Percentiles rank a stretch among this genome's conserved stretches.
phyloP scores from a whole-genome alignment of 1,284 basidiomycete genomes.

The Irpex sp. region DNA sequence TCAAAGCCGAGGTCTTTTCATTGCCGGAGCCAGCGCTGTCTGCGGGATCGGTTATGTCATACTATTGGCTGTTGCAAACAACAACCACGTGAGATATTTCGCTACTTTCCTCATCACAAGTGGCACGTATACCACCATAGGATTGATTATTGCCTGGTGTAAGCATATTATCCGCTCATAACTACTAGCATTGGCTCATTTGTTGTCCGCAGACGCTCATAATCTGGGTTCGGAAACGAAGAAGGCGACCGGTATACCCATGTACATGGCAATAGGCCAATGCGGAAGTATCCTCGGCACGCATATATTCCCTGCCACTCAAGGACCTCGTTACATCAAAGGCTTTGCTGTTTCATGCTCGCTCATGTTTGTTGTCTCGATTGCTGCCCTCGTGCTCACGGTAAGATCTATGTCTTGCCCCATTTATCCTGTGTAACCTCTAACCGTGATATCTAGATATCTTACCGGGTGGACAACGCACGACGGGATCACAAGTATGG shows the following conservation, averaged over 20 bases:
- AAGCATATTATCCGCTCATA: conserved; percentile 24
- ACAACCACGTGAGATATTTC: conserved; percentile 57
- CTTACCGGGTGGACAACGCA: conserved; percentile 61
- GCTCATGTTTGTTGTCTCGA: conserved; percentile 53
- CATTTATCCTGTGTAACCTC: not conserved
- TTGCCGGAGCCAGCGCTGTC: conserved; percentile 44
- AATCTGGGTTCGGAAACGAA: conserved; percentile 79
- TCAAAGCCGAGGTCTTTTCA: conserved; percentile 66
- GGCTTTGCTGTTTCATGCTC: conserved; percentile 63
- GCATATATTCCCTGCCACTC: conserved; percentile 62
- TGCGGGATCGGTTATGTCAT: conserved; percentile 64
- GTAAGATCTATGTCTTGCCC: conserved; percentile 32
- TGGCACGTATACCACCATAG: conserved; percentile 68
- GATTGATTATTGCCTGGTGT: conserved; percentile 73
- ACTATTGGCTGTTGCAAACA: conserved; percentile 42
- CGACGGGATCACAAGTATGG: conserved; percentile 54
- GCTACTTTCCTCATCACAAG: conserved; percentile 68
- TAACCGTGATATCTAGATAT: conserved; percentile 37
- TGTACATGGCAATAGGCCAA: conserved; percentile 77
- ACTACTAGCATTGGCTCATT: not conserved
- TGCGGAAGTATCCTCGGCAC: conserved; percentile 70
- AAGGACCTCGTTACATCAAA: conserved; percentile 60
- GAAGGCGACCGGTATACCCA: conserved; percentile 68
- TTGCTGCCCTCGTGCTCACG: conserved; percentile 48
- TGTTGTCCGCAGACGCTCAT: conserved; percentile 43